Percentiles rank a stretch among this genome's conserved stretches.
These are phyloP conservation scores for Alternaria sp. DNA, from an alignment of 2,329 filamentous ascomycete species.

Conservation along the genomic window DNA sequence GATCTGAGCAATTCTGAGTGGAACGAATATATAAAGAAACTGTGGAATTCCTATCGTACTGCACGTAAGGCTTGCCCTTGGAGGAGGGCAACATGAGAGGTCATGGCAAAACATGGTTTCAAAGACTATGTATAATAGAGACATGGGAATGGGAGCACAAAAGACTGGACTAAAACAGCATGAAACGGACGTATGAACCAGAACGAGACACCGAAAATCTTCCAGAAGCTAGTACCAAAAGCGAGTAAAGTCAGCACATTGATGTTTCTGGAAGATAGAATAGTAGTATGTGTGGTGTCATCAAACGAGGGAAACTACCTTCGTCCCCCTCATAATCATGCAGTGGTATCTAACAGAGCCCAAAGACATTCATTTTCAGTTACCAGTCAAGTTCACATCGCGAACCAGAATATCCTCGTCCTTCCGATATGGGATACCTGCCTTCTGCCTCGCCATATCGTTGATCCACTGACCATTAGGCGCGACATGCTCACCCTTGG, in stretches of 20 bases:
- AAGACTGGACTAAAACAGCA: background rate
- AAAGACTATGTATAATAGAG: background rate
- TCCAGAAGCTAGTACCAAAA: background rate
- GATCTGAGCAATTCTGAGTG: no score
- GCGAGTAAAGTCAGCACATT: background rate
- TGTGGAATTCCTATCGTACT: background rate
- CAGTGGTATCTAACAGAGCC: no score
- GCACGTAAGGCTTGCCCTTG: background rate
- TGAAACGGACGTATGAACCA: background rate
- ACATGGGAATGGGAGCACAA: background rate
- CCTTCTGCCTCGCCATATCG: conserved; percentile 74
- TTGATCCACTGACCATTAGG: conserved; percentile 75
- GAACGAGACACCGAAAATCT: background rate
- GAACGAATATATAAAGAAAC: no score
- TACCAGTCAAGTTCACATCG: conserved; percentile 10
- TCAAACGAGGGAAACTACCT: background rate
- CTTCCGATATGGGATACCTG: conserved; percentile 65
- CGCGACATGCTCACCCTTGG: conserved; percentile 64
- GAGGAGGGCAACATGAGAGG: background rate
- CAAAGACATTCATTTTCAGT: background rate
- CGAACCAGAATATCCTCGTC: conserved; percentile 69
- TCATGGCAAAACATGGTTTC: no score
- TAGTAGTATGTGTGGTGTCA: background rate
- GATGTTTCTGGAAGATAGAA: background rate
- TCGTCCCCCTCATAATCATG: no score